Base-by-base conservation (phyloP, 768 basidiomycete genomes). In the Tricholoma sp. region DNA sequence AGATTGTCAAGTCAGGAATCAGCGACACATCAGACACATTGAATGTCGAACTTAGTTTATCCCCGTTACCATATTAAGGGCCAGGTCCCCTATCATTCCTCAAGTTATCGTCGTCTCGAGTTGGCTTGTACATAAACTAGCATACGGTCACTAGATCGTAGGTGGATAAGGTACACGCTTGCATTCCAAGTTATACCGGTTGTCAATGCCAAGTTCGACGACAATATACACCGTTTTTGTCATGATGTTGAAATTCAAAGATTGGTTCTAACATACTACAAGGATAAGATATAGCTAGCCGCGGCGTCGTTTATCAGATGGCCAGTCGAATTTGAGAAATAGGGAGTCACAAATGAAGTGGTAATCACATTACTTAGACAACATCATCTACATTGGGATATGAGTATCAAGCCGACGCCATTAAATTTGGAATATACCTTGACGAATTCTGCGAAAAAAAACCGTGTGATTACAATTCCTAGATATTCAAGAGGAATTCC, bases 371-470 rank as follows among this genome's bases (percentile, higher is more conserved):
- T 71, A 88, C 76, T 86, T 87, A 63, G 83, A 79, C 51, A 86
- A 72, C 87, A 89, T 88, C 85, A 89, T 88, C 85, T 86, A 63
- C 45, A 57, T 57, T 62, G 33, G 42, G 33, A 57, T n/a, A 36
- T 42, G 62, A 37, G 48, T 12, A n/a, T 34, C 17, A 44, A 59
- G 8, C 2, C 10, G 11, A 56, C 29, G 17, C 37, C 57, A 51
- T 20, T 49, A 52, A 50, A 50, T 33, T 53, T 57, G 39, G 34
- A 33, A 29, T 42, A 61, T 64, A 84, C 85, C 80, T 83, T 88
- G 68, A 89, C 85, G 69, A 90, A 92, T 72, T 92, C 91, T 89
- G 65, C 15, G 45, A 9, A 55, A 51, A 49, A 44, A 50, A 29
- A 32, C 17, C 52, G 5, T 45, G 49, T 52, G 32, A 52, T 53